These are phyloP conservation scores for Lonicera japonica DNA, from an alignment of 129 eudicot genomes.

Conservation along the genomic window DNA sequence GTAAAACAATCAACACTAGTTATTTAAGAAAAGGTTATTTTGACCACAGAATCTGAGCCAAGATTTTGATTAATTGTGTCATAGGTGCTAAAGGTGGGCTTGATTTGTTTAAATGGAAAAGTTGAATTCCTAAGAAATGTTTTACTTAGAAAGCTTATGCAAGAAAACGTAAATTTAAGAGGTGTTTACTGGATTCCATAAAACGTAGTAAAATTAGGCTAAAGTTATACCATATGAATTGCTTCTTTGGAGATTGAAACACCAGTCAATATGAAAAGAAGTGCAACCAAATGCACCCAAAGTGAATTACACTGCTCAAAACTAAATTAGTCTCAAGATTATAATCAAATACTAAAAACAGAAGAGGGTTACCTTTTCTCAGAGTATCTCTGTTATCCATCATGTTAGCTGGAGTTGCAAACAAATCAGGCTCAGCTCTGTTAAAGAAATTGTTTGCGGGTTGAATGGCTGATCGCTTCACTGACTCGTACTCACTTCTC, in stretches of 20 bases:
- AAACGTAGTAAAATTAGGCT: no score
- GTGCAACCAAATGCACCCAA: no score
- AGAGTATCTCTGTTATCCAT: constrained; percentile 65
- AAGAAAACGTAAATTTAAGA: no score
- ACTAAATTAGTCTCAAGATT: no score
- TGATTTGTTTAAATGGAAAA: no score
- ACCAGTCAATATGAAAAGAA: background rate
- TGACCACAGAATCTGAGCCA: background rate
- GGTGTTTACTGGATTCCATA: no score
- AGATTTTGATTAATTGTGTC: background rate
- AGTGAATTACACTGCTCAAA: no score
- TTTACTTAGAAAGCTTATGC: no score
- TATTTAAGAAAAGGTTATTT: constrained; percentile 6
- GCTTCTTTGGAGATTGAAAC: no score
- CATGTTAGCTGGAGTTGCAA: constrained; percentile 67
- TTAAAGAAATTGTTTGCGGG: constrained; percentile 68
- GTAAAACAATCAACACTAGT: constrained; percentile 16
- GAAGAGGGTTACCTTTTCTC: constrained; percentile 62
- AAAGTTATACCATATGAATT: no score
- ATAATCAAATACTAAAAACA: constrained; percentile 8
- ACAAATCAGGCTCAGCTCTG: constrained; percentile 67
- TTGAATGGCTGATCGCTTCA: constrained; percentile 78
- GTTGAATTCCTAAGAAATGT: no score
- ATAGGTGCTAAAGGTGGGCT: background rate
- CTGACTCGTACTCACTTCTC: constrained; percentile 75